Conservation (phyloP, 2,329 filamentous ascomycete genomes). For the Chaetothyriales sp. region DNA sequence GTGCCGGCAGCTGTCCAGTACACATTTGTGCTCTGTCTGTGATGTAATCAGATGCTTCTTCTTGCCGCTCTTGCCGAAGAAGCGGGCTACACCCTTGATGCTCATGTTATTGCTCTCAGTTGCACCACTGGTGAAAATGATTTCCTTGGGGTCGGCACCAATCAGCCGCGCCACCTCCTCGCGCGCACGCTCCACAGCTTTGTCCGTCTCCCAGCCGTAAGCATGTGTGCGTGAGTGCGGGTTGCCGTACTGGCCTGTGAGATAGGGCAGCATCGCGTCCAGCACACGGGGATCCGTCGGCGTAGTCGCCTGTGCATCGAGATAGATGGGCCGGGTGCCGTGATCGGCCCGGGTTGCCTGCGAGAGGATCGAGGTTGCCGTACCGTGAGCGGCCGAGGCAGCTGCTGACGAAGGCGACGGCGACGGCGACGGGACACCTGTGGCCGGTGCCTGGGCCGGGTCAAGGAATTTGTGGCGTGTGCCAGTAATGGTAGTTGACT, state of each 20-base stretch:
- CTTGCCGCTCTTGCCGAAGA: conserved; percentile 84
- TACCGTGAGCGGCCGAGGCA: conserved; percentile 19
- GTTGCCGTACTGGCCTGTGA: conserved; percentile 87
- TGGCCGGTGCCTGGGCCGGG: conserved; percentile 39
- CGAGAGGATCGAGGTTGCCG: conserved; percentile 70
- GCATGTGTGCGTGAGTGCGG: conserved; percentile 94
- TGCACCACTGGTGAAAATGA: conserved; percentile 94
- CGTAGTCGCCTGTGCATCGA: conserved; percentile 96
- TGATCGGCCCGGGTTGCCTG: conserved; percentile 87
- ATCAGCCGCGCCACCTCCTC: conserved; percentile 72
- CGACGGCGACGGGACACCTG: conserved; percentile 45
- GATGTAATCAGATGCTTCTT: conserved; percentile 97
- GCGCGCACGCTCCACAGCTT: conserved; percentile 76
- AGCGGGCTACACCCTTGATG: conserved; percentile 92
- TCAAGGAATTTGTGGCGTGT: conserved; percentile 66
- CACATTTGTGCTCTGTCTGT: conserved; percentile 98
- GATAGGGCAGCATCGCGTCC: conserved; percentile 91
- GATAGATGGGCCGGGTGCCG: conserved; percentile 84
- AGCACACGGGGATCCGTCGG: conserved; percentile 87
- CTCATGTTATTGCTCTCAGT: conserved; percentile 99
- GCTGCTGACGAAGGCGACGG: conserved; percentile 32
- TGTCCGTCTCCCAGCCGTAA: conserved; percentile 97
- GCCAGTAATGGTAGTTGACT: conserved; percentile 61
- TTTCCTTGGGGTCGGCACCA: conserved; percentile 90
- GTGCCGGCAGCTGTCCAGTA: conserved; percentile 91